Base-by-base conservation (phyloP, 2,329 filamentous ascomycete genomes). In the Pseudogymnoascus sp. region DNA sequence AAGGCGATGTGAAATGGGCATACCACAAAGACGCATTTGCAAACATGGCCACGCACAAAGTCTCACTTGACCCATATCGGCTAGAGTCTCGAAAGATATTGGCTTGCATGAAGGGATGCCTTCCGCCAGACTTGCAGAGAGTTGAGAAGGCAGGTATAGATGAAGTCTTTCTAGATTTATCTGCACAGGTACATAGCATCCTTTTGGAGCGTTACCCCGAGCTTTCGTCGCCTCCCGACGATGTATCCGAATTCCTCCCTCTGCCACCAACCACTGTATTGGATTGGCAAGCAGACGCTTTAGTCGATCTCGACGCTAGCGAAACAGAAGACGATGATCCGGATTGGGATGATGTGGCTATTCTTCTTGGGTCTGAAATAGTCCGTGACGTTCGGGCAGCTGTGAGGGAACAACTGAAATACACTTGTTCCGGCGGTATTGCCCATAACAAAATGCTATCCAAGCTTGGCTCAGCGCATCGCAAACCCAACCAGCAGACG, bases 101-200 rank as follows among this genome's bases (percentile, higher is more conserved):
- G 69, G 83, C 86, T 10, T 76, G 86, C 63, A 90, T 97, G 72
- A 93, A 92, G 72, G 88, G 89, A 4, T 79, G 79, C 35, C 76
- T 97, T 50, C 88, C 89, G 1, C 73, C 81, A 0, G 75, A 83
- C 47, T 73, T 86, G 65, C 89, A 91, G 72, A 86, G 82, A 70
- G 85, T 97, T 50, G 93, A 99, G 78, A 99, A 97, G 74, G 95
- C 93, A 16, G 88, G 91, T 71, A 90, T 97, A 63, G 95, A 99
- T 73, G 95, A 99, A 75, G 92, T 97, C 7, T 99, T 97, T 72
- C 78, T 97, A 65, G 95, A 99, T 75, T 76, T 99, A 60, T 96
- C 91, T 8, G 87, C 89, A 0, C 89, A 97, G 65, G 83, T 97
- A 2, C 90, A 96, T 74, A 81, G 81, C 1, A 80, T 89, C 29